These are phyloP conservation scores for Mangifera indica DNA, from an alignment of 345 rosid genomes.

Conservation along the genomic window DNA sequence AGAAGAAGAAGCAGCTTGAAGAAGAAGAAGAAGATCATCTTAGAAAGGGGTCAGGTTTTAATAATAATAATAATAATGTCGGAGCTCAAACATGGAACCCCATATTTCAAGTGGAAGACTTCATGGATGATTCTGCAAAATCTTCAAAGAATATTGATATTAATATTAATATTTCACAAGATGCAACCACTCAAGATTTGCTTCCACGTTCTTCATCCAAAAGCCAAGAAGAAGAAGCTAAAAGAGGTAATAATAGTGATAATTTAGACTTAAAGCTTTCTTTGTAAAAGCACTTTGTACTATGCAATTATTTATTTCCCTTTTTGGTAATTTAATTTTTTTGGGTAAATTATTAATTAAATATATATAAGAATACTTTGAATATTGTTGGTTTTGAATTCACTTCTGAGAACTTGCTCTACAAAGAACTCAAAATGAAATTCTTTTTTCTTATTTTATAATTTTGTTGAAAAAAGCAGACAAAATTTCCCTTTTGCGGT, in stretches of 20 bases:
- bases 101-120: conserved; percentile 28
- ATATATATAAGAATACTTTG: too few relatives aligned
- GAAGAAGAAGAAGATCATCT: too few relatives aligned
- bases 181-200: neutral
- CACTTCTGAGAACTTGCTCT: too few relatives aligned
- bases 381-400: too few relatives aligned
- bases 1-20: too few relatives aligned
- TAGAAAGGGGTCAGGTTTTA: too few relatives aligned
- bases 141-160: neutral
- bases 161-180: neutral
- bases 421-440: too few relatives aligned
- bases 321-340: neutral
- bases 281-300: neutral
- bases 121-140: neutral
- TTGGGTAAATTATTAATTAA: too few relatives aligned
- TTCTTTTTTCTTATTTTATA: too few relatives aligned
- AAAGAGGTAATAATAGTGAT: conserved; percentile 1
- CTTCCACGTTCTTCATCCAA: conserved; percentile 19
- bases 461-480: too few relatives aligned
- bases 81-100: conserved; percentile 22
- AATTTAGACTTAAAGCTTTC: conserved; percentile 21
- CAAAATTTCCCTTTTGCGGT: too few relatives aligned
- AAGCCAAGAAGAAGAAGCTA: neutral
- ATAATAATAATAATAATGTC: neutral
- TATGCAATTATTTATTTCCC: neutral